Conservation (phyloP, 208 protist genomes). For the Leishmania aethiopica region DNA sequence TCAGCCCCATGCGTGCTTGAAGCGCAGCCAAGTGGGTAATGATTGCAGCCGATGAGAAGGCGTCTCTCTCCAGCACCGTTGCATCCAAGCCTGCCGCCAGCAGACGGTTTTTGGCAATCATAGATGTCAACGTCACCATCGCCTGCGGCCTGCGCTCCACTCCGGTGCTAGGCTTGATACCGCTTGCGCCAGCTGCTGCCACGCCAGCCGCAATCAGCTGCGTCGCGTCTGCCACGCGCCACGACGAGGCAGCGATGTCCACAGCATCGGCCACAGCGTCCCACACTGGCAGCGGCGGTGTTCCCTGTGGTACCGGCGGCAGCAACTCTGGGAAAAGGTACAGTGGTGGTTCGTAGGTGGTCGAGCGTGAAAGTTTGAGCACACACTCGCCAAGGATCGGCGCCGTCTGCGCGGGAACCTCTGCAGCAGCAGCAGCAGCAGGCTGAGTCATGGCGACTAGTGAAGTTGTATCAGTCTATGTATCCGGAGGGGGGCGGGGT, state of each 20-base stretch:
- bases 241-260: slow-evolving; percentile 71
- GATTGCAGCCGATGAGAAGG: slow-evolving; percentile 67
- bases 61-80: slow-evolving; percentile 46
- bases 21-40: slow-evolving; percentile 60
- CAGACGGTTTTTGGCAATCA: slow-evolving; percentile 71
- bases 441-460: neutral
- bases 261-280: slow-evolving; percentile 81
- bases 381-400: slow-evolving; percentile 69
- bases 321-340: slow-evolving; percentile 89
- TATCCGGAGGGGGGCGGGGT: neutral
- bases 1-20: slow-evolving; percentile 40
- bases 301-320: slow-evolving; percentile 67
- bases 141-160: slow-evolving; percentile 18
- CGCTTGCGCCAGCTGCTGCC: slow-evolving; percentile 11
- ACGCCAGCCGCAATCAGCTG: slow-evolving; percentile 28
- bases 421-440: neutral
- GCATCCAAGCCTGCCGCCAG: slow-evolving; percentile 56
- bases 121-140: slow-evolving; percentile 52
- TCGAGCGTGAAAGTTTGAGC: slow-evolving; percentile 53
- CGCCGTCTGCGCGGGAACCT: neutral
- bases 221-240: slow-evolving; percentile 63
- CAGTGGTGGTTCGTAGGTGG: slow-evolving; percentile 83
- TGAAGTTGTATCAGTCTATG: neutral
- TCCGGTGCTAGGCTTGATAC: neutral
- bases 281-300: slow-evolving; percentile 58